Conservation (phyloP, 2,329 filamentous ascomycete species). For the Gaeumannomyces sp. region DNA sequence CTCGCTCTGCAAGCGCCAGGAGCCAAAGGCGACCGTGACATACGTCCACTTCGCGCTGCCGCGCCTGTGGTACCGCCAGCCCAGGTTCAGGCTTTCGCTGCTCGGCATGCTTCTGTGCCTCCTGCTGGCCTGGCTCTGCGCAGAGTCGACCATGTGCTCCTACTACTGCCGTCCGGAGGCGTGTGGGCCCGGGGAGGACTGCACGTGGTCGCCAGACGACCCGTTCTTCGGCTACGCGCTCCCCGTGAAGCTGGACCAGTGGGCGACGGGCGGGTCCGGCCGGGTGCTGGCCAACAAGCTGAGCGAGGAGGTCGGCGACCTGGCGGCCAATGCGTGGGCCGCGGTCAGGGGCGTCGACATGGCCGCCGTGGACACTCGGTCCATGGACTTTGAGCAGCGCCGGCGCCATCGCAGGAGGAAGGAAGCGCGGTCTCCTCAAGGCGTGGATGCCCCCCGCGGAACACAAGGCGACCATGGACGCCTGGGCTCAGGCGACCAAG, state of each 20-base stretch:
- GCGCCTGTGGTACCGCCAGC: slow-evolving; percentile 37
- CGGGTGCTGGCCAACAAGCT: slow-evolving; percentile 31
- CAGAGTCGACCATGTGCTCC: slow-evolving; percentile 48
- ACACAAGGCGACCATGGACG: slow-evolving; percentile 36
- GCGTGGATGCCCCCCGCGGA: slow-evolving; percentile 32
- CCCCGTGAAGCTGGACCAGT: slow-evolving; percentile 57
- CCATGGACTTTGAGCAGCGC: slow-evolving; percentile 40
- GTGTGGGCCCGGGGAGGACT: slow-evolving; percentile 39
- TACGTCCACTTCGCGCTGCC: slow-evolving; percentile 41
- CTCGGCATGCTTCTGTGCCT: slow-evolving; percentile 40
- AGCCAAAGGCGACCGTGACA: slow-evolving; percentile 18
- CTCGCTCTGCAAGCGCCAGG: neutral
- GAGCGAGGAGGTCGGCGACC: slow-evolving; percentile 39
- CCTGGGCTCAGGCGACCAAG: slow-evolving; percentile 36
- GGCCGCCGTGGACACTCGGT: slow-evolving; percentile 38
- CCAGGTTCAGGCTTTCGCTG: slow-evolving; percentile 40
- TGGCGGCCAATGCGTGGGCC: slow-evolving; percentile 34
- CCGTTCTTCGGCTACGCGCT: slow-evolving; percentile 55
- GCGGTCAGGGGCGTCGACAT: slow-evolving; percentile 19
- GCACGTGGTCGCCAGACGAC: slow-evolving; percentile 51
- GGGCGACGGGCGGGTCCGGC: slow-evolving; percentile 47
- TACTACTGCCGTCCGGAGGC: slow-evolving; percentile 47
- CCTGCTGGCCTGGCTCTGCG: slow-evolving; percentile 44
- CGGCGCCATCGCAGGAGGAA: slow-evolving; percentile 42
- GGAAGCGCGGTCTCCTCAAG: slow-evolving; percentile 37